Evolutionary conservation across 2,329 filamentous ascomycete species (phyloP), one percentile per base, ranked within the genome.

Genomic region (Hypoxylon rubiginosum): DNA sequence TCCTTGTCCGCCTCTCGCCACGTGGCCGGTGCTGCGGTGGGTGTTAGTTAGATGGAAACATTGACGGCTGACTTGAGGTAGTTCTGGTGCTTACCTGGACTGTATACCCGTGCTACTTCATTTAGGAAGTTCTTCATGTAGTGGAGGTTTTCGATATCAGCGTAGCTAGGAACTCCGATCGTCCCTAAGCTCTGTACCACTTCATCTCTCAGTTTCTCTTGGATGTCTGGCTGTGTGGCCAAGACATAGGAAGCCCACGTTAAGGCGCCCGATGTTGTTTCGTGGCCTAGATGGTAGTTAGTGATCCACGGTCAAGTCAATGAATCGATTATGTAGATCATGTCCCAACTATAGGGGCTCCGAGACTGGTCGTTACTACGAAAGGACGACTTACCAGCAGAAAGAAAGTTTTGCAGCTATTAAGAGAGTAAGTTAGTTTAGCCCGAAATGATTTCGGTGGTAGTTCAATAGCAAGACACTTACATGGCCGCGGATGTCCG

Each of bases 321-420:
- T 4, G 4, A 17, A 3, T 39, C 15, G 36, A 43, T 10, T 46
- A n/a, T 10, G 24, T 30, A 21, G 7, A 15, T 15, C 34, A 15
- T 36, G 11, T 2, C 13, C 34, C 10, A 10, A 10, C 9, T 34
- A 34, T 34, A 36, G 34, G 34, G 34, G 11, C 2, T 15, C 10
- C 15, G 13, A 36, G 13, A 13, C 34, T 15, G 15, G 13, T 4
- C 34, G 4, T 11, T 11, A 13, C n/a, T 11, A 43, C 6, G 39
- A 43, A 19, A 9, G 15, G 3, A 26, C 6, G 19, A 43, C 63
- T 34, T 61, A 66, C 63, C 64, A 26, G 64, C 64, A 17, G 64
- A 63, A 45, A 67, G 64, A 28, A 67, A 67, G 36, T 67, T 67
- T 50, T 64, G 64, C 15, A 67, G 43, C 64, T 67, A 28, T 43